Percentiles rank a stretch among this genome's conserved stretches.
Conservation (phyloP, 139 green algal species). For the Gonium pectorale region DNA sequence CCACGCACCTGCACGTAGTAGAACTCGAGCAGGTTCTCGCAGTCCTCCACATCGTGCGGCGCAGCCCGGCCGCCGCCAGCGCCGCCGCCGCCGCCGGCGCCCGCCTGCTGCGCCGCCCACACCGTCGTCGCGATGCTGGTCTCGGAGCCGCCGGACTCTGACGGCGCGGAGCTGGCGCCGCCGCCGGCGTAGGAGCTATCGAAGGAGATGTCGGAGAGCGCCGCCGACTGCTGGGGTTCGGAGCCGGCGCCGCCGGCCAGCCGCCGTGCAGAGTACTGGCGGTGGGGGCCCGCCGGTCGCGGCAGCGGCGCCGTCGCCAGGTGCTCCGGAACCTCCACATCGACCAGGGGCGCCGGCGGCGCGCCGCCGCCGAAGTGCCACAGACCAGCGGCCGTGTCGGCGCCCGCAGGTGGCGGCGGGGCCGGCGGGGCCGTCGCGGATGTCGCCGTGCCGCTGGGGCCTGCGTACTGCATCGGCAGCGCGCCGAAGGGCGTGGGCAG, state of each 20-base stretch:
- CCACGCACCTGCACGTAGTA: constrained; percentile 63
- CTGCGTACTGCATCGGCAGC: not conserved
- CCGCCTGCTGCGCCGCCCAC: constrained; percentile 9
- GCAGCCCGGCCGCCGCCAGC: not conserved
- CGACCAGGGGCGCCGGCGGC: not conserved
- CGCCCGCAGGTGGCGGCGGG: not conserved
- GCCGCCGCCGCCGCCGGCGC: not conserved
- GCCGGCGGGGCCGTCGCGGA: not conserved
- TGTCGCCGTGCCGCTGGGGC: not conserved
- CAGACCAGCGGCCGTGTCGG: not conserved
- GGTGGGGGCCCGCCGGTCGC: not conserved
- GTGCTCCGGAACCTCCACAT: constrained; percentile 12
- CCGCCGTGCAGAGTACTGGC: no score
- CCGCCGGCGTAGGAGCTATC: not conserved
- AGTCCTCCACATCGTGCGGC: constrained; percentile 37
- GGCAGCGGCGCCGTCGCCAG: not conserved
- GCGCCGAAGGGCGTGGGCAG: not conserved
- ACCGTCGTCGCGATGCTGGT: not conserved
- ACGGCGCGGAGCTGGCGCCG: not conserved
- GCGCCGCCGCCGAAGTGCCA: not conserved
- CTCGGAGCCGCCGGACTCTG: not conserved
- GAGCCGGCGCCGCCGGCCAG: no score
- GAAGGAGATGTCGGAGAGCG: no score
- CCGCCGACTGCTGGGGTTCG: not conserved
- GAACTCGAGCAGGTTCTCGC: constrained; percentile 59